Conservation (phyloP, 2,329 filamentous ascomycete genomes). For the Fusarium odoratissimum region DNA sequence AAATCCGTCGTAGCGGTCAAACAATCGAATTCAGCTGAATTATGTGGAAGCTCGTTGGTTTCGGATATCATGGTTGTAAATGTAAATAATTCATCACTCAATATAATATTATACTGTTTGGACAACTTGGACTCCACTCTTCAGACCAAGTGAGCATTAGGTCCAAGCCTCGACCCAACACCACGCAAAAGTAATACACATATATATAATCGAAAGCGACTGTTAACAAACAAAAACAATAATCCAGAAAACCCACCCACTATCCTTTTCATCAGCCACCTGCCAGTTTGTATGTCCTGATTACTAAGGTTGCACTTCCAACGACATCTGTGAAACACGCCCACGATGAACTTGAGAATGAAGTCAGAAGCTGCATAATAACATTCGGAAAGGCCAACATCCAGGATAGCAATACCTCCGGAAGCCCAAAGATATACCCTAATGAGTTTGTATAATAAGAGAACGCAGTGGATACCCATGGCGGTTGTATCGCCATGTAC, state of each 20-base stretch:
- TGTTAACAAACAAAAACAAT: background rate
- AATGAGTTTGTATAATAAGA: background rate
- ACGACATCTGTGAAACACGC: background rate
- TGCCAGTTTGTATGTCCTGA: background rate
- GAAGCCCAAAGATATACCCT: background rate
- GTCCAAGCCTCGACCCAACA: background rate
- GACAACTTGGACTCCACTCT: background rate
- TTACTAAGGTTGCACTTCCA: background rate
- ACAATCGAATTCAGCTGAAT: background rate
- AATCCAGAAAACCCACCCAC: background rate
- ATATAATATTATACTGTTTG: background rate
- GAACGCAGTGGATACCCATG: background rate
- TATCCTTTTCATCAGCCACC: background rate
- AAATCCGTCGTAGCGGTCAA: background rate
- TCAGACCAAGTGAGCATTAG: background rate
- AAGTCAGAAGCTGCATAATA: background rate
- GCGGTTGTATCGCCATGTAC: slow-evolving; percentile 1
- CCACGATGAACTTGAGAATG: background rate
- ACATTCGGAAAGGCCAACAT: background rate
- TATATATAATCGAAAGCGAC: background rate
- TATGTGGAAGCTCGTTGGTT: background rate
- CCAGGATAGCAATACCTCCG: background rate
- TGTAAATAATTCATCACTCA: too few species aligned
- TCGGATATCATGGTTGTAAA: background rate
- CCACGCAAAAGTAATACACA: background rate